phyloP scores from a whole-genome alignment of 768 basidiomycete species.

The Phanerochaete sordida region DNA sequence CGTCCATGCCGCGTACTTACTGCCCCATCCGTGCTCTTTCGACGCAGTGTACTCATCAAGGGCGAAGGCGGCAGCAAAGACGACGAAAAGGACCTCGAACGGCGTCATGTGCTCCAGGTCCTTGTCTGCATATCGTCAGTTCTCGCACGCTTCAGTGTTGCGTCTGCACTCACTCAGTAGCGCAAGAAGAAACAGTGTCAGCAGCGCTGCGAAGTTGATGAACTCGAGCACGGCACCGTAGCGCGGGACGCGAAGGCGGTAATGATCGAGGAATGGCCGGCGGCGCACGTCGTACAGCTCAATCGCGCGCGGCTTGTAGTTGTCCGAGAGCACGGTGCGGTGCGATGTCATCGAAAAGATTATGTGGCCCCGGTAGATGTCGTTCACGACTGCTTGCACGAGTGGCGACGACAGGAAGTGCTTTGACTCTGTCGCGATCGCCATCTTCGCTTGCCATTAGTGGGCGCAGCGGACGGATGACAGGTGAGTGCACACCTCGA shows the following conservation, averaged over 20 bases:
- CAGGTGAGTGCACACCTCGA: slow-evolving; percentile 60
- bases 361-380: slow-evolving; percentile 81
- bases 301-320: slow-evolving; percentile 78
- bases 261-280: slow-evolving; percentile 80
- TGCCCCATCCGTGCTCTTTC: slow-evolving; percentile 84
- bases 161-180: slow-evolving; percentile 72
- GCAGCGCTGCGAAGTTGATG: slow-evolving; percentile 65
- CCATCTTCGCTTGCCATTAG: slow-evolving; percentile 53
- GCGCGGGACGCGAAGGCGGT: slow-evolving; percentile 79
- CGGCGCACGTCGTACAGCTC: slow-evolving; percentile 65
- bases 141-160: no score
- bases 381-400: slow-evolving; percentile 82
- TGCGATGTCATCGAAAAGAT: slow-evolving; percentile 57
- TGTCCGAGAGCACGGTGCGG: slow-evolving; percentile 82
- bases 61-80: slow-evolving; percentile 75
- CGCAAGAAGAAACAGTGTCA: slow-evolving; percentile 70
- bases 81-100: slow-evolving; percentile 71
- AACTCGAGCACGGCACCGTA: slow-evolving; percentile 80
- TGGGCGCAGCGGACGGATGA: not conserved
- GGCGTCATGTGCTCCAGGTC: slow-evolving; percentile 45
- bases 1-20: slow-evolving; percentile 41
- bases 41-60: slow-evolving; percentile 87
- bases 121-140: slow-evolving; percentile 41
- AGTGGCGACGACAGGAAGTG: slow-evolving; percentile 79
- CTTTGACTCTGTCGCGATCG: slow-evolving; percentile 83